Base-by-base conservation (phyloP, 176 grass and related monocot genomes). In the Bothriochloa decipiens region DNA sequence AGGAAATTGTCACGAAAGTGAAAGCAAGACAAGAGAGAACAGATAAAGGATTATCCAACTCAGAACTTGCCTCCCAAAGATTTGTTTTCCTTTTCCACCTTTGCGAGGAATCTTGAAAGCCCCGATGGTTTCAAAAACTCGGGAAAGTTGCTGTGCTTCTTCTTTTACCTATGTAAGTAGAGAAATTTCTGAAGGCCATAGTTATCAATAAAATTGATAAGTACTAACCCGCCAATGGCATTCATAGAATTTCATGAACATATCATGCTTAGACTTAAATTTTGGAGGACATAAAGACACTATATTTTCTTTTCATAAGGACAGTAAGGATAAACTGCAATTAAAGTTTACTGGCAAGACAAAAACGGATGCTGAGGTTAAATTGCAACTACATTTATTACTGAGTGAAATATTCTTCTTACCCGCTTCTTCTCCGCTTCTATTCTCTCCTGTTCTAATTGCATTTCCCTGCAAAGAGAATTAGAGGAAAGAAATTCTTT, bases 101-200 rank as follows among this genome's bases (percentile, higher is more conserved):
- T 98, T 98, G 28, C 96, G 92, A 36, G 84, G 85, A 60, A 98
- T 83, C 87, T 98, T 98, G 84, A 98, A 98, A 27, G 93, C 87
- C 27, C 96, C 93, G 4, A 98, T 89, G 8, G 96, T 90, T 74
- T 98, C 91, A 33, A 98, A 90, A 15, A 98, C 82, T 64, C 88
- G 80, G 2, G 96, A 91, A 60, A 98, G 89, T 72, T 98, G 93
- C 28, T 95, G 87, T 53, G 93, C 91, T 41, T 93, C 96, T 83
- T 98, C 96, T 92, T 92, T 90, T 33, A 98, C 96, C 96, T 98
- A 81, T 84, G 53, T 80, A 88, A 84, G 67, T 6, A 83, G 32
- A 82, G 42, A n/a, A 39, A 68, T 28, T 28, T 55, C 47, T 13
- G 5, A n/a, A 61, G 60, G 16, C 47, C 60, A 71, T 41, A 74